A percentile compares a stretch with the other conserved stretches of the same genome.
Evolutionary conservation across 176 grass and related monocot species (phyloP).

Genomic region (Luzula sylvatica): DNA sequence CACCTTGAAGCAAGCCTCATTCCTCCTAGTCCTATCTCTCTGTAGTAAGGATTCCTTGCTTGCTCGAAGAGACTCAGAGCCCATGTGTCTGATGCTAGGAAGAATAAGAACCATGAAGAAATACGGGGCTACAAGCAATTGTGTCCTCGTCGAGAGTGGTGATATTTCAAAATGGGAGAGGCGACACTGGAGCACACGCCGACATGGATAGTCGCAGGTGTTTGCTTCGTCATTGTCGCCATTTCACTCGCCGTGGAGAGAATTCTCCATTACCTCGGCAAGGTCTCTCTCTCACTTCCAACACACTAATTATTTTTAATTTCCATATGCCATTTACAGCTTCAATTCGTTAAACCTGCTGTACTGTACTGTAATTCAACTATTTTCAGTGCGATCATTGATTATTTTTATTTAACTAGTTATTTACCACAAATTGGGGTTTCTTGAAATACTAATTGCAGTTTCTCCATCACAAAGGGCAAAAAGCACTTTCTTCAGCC

Average conservation of each 20-base stretch:
- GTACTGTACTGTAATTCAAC: not conserved
- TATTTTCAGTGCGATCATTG: not conserved
- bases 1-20: too few species aligned
- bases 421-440: constrained; percentile 20
- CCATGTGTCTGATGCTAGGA: not conserved
- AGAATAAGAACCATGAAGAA: too few species aligned
- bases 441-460: constrained; percentile 20
- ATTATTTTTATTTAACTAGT: not conserved
- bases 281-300: constrained; percentile 22
- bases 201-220: constrained; percentile 60
- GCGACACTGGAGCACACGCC: constrained; percentile 40
- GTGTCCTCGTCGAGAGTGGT: not conserved
- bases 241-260: constrained; percentile 63
- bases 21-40: too few species aligned
- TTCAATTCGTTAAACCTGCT: not conserved
- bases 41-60: not conserved
- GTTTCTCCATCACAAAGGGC: constrained; percentile 30
- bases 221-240: constrained; percentile 61
- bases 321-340: not conserved
- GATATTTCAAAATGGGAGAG: constrained; percentile 17
- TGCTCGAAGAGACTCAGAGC: not conserved
- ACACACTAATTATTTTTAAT: constrained; percentile 1
- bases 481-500: constrained; percentile 49
- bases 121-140: not conserved
- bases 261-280: constrained; percentile 73